A percentile compares a stretch with the other conserved stretches of the same genome.
Evolutionary conservation across 2,329 filamentous ascomycete genomes (phyloP).

Genomic region (Ascosphaera apis): DNA sequence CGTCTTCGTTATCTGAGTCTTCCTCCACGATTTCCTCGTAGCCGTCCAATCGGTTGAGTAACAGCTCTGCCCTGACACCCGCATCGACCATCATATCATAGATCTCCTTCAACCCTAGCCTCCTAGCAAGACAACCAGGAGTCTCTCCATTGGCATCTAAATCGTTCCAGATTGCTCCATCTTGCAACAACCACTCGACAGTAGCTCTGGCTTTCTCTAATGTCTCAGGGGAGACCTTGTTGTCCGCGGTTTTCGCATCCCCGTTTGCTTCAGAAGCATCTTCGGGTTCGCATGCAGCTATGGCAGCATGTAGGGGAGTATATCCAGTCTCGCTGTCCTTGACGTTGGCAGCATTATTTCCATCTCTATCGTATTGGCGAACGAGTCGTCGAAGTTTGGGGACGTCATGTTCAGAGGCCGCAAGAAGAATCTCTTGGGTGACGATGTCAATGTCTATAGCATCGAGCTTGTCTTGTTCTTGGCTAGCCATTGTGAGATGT

Average conservation of each 20-base stretch:
- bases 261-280: conserved; percentile 10
- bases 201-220: conserved; percentile 42
- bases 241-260: conserved; percentile 7
- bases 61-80: conserved; percentile 69
- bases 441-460: conserved; percentile 14
- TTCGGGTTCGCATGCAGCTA: conserved; percentile 43
- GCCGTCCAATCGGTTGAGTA: conserved; percentile 59
- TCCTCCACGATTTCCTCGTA: conserved; percentile 45
- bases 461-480: conserved; percentile 9
- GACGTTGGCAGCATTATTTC: conserved; percentile 42
- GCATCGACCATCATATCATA: conserved; percentile 75
- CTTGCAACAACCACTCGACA: conserved; percentile 54
- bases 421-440: conserved; percentile 39
- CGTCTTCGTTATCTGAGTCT: conserved; percentile 19
- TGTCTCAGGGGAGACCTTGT: conserved; percentile 6
- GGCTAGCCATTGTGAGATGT: conserved; percentile 6
- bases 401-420: conserved; percentile 44
- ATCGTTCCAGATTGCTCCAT: conserved; percentile 95
- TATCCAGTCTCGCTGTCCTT: conserved; percentile 70
- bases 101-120: conserved; percentile 42
- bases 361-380: conserved; percentile 22
- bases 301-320: conserved; percentile 72
- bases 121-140: conserved; percentile 60
- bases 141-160: conserved; percentile 71
- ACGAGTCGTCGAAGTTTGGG: conserved; percentile 46